phyloP scores from a whole-genome alignment of 129 eudicot genomes.

The Glebionis coronaria region DNA sequence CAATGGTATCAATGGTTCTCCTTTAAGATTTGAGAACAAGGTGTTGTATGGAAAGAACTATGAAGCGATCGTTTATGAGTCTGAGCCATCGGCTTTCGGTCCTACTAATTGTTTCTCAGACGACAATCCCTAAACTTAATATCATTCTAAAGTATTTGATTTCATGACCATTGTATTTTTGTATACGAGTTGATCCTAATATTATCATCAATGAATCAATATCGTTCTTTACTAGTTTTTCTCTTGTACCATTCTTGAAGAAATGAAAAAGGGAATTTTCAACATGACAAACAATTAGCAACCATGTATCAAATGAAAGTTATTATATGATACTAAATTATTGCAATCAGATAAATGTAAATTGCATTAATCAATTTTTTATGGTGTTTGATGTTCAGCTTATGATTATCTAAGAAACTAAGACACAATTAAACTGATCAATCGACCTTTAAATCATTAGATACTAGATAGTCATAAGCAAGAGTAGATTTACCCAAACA shows the following conservation, averaged over 20 bases:
- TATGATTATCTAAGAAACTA: not conserved
- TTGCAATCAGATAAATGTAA: no score
- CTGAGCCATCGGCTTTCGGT: constrained; percentile 83
- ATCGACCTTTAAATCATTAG: not conserved
- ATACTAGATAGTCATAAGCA: constrained; percentile 11
- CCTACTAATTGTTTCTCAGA: constrained; percentile 55
- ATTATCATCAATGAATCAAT: not conserved
- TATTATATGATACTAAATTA: not conserved
- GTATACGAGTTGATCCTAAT: constrained; percentile 21
- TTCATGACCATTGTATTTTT: constrained; percentile 18
- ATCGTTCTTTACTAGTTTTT: constrained; percentile 3
- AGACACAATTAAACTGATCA: not conserved
- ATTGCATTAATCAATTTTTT: no score
- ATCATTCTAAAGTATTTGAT: constrained; percentile 17
- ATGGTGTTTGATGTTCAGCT: no score
- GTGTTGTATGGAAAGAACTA: constrained; percentile 41
- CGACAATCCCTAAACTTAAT: constrained; percentile 22
- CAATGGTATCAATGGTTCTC: constrained; percentile 77
- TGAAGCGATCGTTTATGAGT: constrained; percentile 70
- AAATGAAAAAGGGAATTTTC: no score
- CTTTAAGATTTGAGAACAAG: constrained; percentile 70
- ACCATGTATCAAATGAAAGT: not conserved
- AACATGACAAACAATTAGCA: no score
- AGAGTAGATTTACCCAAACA: not conserved
- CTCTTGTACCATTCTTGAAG: no score